phyloP scores from a whole-genome alignment of 257 asterid genomes.

The Solanum arcanum region DNA sequence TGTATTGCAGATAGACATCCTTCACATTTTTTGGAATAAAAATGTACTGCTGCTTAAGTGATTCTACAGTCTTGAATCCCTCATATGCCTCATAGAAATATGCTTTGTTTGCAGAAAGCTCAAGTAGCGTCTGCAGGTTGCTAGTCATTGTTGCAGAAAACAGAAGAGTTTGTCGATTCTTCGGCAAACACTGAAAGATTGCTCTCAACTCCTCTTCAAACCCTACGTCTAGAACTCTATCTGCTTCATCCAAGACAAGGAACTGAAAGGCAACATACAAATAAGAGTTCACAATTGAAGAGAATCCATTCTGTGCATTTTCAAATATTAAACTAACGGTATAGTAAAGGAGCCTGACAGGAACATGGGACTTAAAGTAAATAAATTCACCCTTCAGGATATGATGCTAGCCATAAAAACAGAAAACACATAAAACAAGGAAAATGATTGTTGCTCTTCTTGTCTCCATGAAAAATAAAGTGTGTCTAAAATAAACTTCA shows the following conservation, averaged over 20 bases:
- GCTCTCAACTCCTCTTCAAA: conserved; percentile 77
- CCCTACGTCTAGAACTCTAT: conserved; percentile 75
- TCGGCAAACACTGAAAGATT: conserved; percentile 83
- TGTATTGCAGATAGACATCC: conserved; percentile 70
- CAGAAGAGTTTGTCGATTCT: conserved; percentile 75
- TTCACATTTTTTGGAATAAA: conserved; percentile 62
- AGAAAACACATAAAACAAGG: neutral
- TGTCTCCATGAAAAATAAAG: neutral
- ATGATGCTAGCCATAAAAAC: neutral
- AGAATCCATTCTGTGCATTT: neutral
- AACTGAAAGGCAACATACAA: conserved; percentile 40
- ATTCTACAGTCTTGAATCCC: conserved; percentile 78
- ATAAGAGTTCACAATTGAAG: neutral
- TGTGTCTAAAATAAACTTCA: neutral
- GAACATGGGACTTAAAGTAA: neutral
- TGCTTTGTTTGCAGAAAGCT: conserved; percentile 83
- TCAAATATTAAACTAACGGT: neutral
- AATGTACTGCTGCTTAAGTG: conserved; percentile 75
- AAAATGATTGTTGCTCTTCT: neutral
- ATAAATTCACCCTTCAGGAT: neutral
- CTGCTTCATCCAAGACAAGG: conserved; percentile 96
- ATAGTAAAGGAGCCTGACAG: neutral
- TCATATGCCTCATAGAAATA: conserved; percentile 79
- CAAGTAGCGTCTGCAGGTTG: conserved; percentile 61
- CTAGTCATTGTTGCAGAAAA: conserved; percentile 95